Evolutionary conservation across 2,329 filamentous ascomycete species (phyloP), one percentile per base, ranked within the genome.

Genomic region (Pseudogymnoascus verrucosus): DNA sequence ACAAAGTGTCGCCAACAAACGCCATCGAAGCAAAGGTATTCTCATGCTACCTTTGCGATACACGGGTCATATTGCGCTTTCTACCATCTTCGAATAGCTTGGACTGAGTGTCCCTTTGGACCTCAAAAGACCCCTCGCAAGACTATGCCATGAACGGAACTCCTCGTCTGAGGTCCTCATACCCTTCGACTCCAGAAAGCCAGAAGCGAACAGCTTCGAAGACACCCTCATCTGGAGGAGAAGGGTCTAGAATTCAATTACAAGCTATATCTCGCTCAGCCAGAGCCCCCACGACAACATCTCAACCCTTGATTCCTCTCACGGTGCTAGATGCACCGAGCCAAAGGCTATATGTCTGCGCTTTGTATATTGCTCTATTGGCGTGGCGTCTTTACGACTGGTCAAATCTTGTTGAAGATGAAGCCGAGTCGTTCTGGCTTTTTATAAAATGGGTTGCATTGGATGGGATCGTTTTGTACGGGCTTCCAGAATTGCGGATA

Each of bases 361-460:
- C 86, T n/a, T 77, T 96, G 68, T 98, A 96, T 74, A 75, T 87
- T 44, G 80, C 83, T 34, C 78, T 99, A 23, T 83, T 90, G 76
- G 87, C 86, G 65, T 98, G 91, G 88, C 88, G 91, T 71, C 77
- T 95, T 36, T 96, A 92, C 75, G 92, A 99, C 78, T 96, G 90
- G 80, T 85, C 87, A 68, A 85, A 84, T 64, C 78, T 93, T 66
- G 82, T 92, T 40, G 88, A 93, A 64, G 89, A 93, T 67, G 90
- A 96, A 67, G 85, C 90, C 64, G 88, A 91, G 71, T 96, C 93
- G n/a, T 88, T 95, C 66, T 89, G 87, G 83, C 82, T 93, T 60
- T 97, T 97, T 73, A 78, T 96, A 72, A 99, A 98, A 83, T 99
- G 95, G 95, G 84, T 90, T 67, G 81, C 87, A 64, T 84, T 99